phyloP scores from a whole-genome alignment of 371 early-diverging fungal species.

The Mortierella polycephala region DNA sequence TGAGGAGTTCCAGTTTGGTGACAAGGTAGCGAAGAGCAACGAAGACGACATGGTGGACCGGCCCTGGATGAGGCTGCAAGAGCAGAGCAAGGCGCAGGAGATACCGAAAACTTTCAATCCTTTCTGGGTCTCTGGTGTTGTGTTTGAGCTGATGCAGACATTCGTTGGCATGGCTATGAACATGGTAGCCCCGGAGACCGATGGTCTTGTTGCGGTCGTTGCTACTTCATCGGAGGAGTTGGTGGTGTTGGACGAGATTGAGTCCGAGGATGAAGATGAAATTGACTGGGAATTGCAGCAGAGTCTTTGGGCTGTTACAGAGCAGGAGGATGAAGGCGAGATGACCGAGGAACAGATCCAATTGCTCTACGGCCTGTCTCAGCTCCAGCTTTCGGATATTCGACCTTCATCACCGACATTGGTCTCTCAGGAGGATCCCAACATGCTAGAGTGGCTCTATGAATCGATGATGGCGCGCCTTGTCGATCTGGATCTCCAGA shows the following conservation, averaged over 20 bases:
- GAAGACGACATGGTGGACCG: constrained; percentile 32
- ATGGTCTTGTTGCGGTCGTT: not conserved
- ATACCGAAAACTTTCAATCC: not conserved
- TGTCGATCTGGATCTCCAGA: constrained; percentile 40
- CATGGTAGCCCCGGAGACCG: not conserved
- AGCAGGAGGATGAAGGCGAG: constrained; percentile 27
- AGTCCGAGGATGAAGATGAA: constrained; percentile 6
- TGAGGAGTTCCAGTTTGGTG: constrained; percentile 24
- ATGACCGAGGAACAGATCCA: constrained; percentile 41
- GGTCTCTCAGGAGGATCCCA: constrained; percentile 33
- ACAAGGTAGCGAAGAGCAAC: constrained; percentile 14
- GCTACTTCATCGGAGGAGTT: no score
- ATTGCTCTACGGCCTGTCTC: constrained; percentile 24
- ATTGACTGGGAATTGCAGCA: constrained; percentile 42
- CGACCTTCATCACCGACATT: constrained; percentile 1
- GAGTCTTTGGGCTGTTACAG: constrained; percentile 30
- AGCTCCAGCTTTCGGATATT: constrained; percentile 11
- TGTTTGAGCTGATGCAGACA: constrained; percentile 28
- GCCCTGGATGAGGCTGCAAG: constrained; percentile 15
- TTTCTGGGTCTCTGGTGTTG: constrained; percentile 16
- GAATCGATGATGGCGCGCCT: constrained; percentile 51
- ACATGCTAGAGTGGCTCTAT: constrained; percentile 51
- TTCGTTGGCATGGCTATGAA: constrained; percentile 5
- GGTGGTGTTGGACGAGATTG: not conserved
- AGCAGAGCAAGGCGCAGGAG: not conserved